Conservation (phyloP, 2,329 filamentous ascomycete species). For the Monilinia fructicola region DNA sequence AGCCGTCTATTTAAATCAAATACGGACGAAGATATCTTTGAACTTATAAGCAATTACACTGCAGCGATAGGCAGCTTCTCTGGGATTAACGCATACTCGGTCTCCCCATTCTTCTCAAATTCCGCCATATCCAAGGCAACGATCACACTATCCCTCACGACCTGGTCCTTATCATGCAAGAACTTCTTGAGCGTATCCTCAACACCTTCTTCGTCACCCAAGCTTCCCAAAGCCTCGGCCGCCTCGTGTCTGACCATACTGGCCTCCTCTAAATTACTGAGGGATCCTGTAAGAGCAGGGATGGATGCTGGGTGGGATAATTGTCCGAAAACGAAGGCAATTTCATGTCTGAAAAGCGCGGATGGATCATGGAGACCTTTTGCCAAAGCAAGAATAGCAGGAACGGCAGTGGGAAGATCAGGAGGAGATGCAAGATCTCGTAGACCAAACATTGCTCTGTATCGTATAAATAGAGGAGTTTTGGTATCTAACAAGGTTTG, state of each 20-base stretch:
- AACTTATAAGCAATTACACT: constrained; percentile 20
- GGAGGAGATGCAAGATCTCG: constrained; percentile 93
- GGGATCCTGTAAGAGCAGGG: constrained; percentile 74
- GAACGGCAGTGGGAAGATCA: constrained; percentile 81
- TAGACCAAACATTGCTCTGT: constrained; percentile 96
- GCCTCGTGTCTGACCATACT: constrained; percentile 99
- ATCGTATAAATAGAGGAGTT: constrained; percentile 83
- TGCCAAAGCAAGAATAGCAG: constrained; percentile 83
- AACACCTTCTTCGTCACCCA: constrained; percentile 91
- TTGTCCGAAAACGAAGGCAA: constrained; percentile 97
- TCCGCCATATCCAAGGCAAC: constrained; percentile 98
- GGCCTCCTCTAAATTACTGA: constrained; percentile 77
- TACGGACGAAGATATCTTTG: constrained; percentile 1
- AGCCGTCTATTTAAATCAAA: constrained; percentile 27
- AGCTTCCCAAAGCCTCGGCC: constrained; percentile 89
- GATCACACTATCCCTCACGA: constrained; percentile 91
- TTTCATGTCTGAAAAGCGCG: constrained; percentile 93
- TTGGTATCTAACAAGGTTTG: constrained; percentile 74
- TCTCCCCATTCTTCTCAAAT: constrained; percentile 84
- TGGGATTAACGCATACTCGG: constrained; percentile 90
- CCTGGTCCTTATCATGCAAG: constrained; percentile 84
- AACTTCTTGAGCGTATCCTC: constrained; percentile 82
- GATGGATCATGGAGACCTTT: constrained; percentile 82
- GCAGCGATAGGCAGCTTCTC: constrained; percentile 45
- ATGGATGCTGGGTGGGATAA: constrained; percentile 96